Conservation (phyloP, 2,329 filamentous ascomycete species). For the Diplocarpon mali region DNA sequence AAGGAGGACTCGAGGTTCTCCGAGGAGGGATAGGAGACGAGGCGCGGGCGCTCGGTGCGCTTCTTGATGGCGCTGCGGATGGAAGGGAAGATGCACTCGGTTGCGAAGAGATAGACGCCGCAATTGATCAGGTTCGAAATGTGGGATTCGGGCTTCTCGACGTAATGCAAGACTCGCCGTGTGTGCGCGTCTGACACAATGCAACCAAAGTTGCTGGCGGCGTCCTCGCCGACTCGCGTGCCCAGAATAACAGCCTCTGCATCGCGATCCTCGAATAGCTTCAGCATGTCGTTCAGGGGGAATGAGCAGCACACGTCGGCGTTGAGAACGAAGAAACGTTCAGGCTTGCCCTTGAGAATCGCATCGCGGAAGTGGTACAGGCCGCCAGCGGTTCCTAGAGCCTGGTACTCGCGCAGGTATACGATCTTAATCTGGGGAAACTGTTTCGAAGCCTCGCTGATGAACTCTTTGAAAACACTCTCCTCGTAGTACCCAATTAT, state of each 20-base stretch:
- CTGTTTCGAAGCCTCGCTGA: constrained; percentile 76
- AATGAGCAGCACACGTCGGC: constrained; percentile 99
- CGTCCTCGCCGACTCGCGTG: constrained; percentile 81
- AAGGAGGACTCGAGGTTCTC: constrained; percentile 74
- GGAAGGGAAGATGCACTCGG: constrained; percentile 91
- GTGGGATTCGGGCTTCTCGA: constrained; percentile 96
- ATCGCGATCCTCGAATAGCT: constrained; percentile 86
- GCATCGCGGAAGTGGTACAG: constrained; percentile 99
- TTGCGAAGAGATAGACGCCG: constrained; percentile 94
- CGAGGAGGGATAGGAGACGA: constrained; percentile 90
- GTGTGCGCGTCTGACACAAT: constrained; percentile 92
- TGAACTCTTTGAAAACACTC: constrained; percentile 92
- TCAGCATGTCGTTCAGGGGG: constrained; percentile 90
- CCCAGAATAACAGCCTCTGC: constrained; percentile 95
- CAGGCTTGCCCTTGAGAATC: constrained; percentile 89
- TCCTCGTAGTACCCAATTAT: constrained; percentile 99
- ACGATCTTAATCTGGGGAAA: constrained; percentile 85
- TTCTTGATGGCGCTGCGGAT: constrained; percentile 94
- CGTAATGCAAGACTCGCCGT: constrained; percentile 93
- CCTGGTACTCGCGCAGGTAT: constrained; percentile 96
- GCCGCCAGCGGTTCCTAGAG: constrained; percentile 87
- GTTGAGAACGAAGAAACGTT: constrained; percentile 94
- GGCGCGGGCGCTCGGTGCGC: constrained; percentile 78
- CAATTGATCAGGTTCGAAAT: constrained; percentile 99
- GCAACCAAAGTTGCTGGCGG: constrained; percentile 93